A percentile compares a stretch with the other conserved stretches of the same genome.
phyloP scores from a whole-genome alignment of 1,139 yeast genomes.

The Geotrichum candidum region DNA sequence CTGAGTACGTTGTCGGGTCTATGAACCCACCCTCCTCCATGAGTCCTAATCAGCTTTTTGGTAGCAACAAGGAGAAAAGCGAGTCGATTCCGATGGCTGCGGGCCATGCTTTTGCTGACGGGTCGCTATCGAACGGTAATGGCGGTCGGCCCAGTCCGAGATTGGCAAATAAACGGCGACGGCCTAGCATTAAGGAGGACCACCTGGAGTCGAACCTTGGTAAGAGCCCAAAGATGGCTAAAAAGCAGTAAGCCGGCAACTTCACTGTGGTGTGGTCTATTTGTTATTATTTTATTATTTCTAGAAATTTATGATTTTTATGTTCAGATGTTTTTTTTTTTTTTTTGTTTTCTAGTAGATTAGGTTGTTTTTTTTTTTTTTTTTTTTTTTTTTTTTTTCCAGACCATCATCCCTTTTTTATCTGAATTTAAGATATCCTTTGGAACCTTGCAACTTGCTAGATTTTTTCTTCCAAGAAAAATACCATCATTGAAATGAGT shows the following conservation, averaged over 20 bases:
- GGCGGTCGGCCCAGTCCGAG: slow-evolving; percentile 18
- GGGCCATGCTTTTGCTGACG: neutral
- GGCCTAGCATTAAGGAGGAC: slow-evolving; percentile 19
- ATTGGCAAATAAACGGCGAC: slow-evolving; percentile 15
- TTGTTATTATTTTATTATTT: neutral
- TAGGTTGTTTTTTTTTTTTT: neutral
- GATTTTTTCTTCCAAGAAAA: neutral
- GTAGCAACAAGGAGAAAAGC: neutral
- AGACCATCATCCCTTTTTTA: neutral
- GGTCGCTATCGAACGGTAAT: neutral
- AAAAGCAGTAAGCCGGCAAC: neutral
- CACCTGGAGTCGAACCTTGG: slow-evolving; percentile 11
- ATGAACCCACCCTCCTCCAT: neutral
- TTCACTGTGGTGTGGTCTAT: neutral
- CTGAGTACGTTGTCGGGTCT: neutral
- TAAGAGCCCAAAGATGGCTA: slow-evolving; percentile 16
- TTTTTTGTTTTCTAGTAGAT: neutral
- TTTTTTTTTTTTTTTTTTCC: neutral
- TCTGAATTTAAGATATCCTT: neutral
- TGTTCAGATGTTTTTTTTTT: neutral
- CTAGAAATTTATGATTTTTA: neutral
- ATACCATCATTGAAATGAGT: neutral
- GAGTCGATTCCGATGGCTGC: neutral
- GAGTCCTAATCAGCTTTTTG: neutral
- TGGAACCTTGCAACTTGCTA: neutral